Conservation (phyloP, 1,284 basidiomycete genomes). For the Ceratobasidium sp. region DNA sequence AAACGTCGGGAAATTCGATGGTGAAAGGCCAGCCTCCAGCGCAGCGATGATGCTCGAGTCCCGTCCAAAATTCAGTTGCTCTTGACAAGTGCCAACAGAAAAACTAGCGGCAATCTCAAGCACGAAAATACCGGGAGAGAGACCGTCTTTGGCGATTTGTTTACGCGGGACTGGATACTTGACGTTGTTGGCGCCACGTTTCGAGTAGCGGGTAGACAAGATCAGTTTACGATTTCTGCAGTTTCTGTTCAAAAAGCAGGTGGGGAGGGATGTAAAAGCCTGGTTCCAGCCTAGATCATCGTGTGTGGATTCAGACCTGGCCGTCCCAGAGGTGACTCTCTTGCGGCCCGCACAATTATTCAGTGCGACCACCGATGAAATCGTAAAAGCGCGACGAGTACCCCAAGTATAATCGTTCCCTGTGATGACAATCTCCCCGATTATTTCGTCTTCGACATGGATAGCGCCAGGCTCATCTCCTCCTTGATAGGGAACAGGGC, state of each 20-base stretch:
- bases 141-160: background rate
- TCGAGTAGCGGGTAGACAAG: background rate
- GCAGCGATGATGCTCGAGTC: background rate
- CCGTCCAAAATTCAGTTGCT: background rate
- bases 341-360: background rate
- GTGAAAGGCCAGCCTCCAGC: background rate
- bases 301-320: background rate
- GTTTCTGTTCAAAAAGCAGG: background rate
- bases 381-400: background rate
- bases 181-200: background rate
- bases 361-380: background rate
- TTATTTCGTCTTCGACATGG: background rate
- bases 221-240: background rate
- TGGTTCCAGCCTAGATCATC: background rate
- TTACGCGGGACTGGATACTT: background rate
- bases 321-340: background rate
- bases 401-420: background rate
- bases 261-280: background rate
- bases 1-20: background rate
- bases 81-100: background rate
- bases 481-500: background rate
- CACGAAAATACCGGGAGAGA: background rate
- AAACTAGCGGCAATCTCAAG: background rate
- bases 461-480: background rate
- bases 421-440: background rate